A percentile compares a stretch with the other conserved stretches of the same genome.
phyloP scores from a whole-genome alignment of 2,329 filamentous ascomycete species.

The Helotiales sp. region DNA sequence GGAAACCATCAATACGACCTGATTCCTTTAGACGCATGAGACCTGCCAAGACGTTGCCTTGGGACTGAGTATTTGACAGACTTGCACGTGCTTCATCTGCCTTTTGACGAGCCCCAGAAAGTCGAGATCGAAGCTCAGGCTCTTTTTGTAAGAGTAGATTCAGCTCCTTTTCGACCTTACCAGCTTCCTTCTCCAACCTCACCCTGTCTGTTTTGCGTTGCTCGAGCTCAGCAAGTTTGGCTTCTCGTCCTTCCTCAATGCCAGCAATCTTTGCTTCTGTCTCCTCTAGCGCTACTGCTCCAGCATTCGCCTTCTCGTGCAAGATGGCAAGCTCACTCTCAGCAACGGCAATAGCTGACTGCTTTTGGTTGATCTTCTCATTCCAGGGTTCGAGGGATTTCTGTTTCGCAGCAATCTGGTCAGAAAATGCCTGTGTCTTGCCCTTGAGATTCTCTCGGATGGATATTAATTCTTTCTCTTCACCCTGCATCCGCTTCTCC shows the following conservation, averaged over 20 bases:
- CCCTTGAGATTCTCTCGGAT: conserved; percentile 89
- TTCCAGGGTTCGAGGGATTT: conserved; percentile 96
- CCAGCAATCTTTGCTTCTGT: conserved; percentile 74
- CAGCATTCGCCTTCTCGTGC: conserved; percentile 83
- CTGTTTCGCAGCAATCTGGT: conserved; percentile 89
- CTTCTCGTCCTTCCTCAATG: conserved; percentile 69
- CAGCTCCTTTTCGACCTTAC: conserved; percentile 70
- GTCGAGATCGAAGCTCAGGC: conserved; percentile 76
- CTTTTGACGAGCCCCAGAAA: conserved; percentile 89
- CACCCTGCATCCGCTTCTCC: conserved; percentile 72
- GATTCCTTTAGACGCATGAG: conserved; percentile 95
- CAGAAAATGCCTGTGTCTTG: conserved; percentile 92
- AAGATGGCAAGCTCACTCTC: conserved; percentile 94
- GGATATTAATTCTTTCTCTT: conserved; percentile 78
- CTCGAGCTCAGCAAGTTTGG: conserved; percentile 74
- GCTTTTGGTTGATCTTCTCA: conserved; percentile 94
- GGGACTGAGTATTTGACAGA: conserved; percentile 84
- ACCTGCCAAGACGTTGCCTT: conserved; percentile 87
- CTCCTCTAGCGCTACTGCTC: conserved; percentile 80
- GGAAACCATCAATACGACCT: conserved; percentile 94
- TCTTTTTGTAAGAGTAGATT: conserved; percentile 74
- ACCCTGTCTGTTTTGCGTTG: conserved; percentile 72
- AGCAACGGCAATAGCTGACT: conserved; percentile 89
- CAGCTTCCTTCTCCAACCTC: conserved; percentile 71
- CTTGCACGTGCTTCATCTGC: conserved; percentile 94